Conservation (phyloP, 331 rosid species). For the Quercus tomentella region DNA sequence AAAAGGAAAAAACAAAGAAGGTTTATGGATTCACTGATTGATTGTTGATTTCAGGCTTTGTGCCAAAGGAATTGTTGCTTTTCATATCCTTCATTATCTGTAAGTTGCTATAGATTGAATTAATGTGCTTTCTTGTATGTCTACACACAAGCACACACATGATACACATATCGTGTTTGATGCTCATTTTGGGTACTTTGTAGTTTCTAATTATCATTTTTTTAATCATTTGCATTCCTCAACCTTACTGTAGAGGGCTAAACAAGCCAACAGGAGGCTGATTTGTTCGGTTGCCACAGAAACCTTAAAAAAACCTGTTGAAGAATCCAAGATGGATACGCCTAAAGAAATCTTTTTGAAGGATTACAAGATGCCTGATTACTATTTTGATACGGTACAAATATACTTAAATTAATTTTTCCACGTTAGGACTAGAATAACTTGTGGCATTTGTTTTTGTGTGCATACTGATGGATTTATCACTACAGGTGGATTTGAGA, state of each 20-base stretch:
- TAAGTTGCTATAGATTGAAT: constrained; percentile 33
- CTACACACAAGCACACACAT: neutral
- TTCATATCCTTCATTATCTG: constrained; percentile 37
- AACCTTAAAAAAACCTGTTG: constrained; percentile 48
- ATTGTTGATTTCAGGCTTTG: constrained; percentile 37
- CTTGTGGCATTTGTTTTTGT: constrained; percentile 5
- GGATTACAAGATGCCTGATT: constrained; percentile 92
- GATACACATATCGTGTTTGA: neutral
- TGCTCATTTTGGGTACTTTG: neutral
- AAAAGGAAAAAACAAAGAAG: neutral
- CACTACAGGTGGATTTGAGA: constrained; percentile 72
- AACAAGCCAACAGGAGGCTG: constrained; percentile 49
- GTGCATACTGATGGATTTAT: constrained; percentile 7
- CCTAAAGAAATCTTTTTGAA: constrained; percentile 89
- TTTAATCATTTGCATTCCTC: constrained; percentile 13
- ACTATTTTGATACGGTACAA: constrained; percentile 79
- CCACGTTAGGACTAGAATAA: neutral
- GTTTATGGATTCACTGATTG: neutral
- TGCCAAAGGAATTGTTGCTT: constrained; percentile 25
- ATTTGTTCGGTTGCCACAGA: constrained; percentile 80
- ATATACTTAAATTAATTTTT: neutral
- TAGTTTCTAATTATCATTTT: neutral
- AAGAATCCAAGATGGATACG: constrained; percentile 69
- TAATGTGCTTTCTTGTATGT: neutral
- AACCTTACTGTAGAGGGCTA: constrained; percentile 46